Evolutionary conservation across 441 rosid genomes (phyloP).

Genomic region (Metrosideros polymorpha): DNA sequence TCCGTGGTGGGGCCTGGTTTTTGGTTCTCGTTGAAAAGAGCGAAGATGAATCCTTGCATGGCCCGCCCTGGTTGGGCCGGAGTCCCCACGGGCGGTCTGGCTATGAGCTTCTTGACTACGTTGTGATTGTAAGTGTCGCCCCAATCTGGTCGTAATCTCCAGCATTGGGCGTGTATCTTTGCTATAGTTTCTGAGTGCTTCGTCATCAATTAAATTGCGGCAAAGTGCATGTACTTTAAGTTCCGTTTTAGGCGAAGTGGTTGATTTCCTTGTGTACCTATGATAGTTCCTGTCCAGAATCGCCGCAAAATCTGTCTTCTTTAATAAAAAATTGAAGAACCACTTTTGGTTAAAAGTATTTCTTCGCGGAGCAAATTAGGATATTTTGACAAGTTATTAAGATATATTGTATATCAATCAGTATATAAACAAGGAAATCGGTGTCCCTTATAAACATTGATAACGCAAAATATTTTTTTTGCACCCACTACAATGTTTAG

Average conservation of each 20-base stretch:
- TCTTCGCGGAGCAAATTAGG: too few species aligned
- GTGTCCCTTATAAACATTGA: background rate
- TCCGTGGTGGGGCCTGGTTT: conserved; percentile 88
- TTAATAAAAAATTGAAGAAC: too few species aligned
- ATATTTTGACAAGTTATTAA: background rate
- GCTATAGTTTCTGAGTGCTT: too few species aligned
- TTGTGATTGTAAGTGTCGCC: conserved; percentile 67
- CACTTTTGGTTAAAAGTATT: too few species aligned
- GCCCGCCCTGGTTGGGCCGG: conserved; percentile 61
- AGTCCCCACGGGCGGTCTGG: conserved; percentile 60
- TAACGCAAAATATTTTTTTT: too few species aligned
- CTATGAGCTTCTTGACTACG: conserved; percentile 40
- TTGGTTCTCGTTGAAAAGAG: conserved; percentile 75
- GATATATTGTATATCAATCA: background rate
- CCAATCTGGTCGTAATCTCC: conserved; percentile 87
- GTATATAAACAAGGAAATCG: background rate
- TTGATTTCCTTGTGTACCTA: too few species aligned
- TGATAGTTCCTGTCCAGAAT: too few species aligned
- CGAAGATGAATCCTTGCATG: conserved; percentile 55
- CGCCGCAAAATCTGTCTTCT: too few species aligned
- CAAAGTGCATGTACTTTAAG: too few species aligned
- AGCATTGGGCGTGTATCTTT: too few species aligned
- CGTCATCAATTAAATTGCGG: too few species aligned
- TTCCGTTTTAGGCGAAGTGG: too few species aligned
- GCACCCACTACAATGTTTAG: background rate